Conservation (phyloP, 805 yeast genomes). For the Saturnispora dispora region DNA sequence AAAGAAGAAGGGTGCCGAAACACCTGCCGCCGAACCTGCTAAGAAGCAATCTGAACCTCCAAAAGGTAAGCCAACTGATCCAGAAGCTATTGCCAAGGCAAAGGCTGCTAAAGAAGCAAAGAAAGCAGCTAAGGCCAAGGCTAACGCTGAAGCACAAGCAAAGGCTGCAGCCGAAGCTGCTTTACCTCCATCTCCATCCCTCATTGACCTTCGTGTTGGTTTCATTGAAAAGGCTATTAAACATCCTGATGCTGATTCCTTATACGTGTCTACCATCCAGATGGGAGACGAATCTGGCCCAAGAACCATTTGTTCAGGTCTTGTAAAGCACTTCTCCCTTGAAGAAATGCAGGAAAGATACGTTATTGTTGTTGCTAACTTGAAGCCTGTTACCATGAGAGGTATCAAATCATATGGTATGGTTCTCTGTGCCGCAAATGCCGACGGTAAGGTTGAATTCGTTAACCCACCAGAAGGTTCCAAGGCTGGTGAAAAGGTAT, state of each 20-base stretch:
- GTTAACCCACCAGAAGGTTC: constrained; percentile 91
- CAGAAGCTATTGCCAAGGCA: constrained; percentile 25
- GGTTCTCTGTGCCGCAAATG: constrained; percentile 86
- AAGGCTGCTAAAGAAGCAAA: constrained; percentile 33
- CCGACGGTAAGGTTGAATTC: constrained; percentile 72
- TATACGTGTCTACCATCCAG: constrained; percentile 93
- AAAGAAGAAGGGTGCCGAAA: constrained; percentile 25
- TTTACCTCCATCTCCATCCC: constrained; percentile 68
- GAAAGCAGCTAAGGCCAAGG: constrained; percentile 43
- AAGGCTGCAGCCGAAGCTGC: constrained; percentile 47
- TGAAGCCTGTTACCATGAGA: constrained; percentile 97
- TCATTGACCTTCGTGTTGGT: constrained; percentile 91
- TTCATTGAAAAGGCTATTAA: constrained; percentile 92
- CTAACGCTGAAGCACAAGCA: constrained; percentile 44
- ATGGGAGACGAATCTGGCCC: constrained; percentile 97
- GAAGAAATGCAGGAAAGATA: constrained; percentile 94
- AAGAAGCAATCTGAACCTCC: constrained; percentile 11
- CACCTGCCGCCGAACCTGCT: constrained; percentile 12
- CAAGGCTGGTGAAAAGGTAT: constrained; percentile 91
- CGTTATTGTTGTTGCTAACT: constrained; percentile 87
- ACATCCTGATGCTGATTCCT: constrained; percentile 96
- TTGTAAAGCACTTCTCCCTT: constrained; percentile 78
- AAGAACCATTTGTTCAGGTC: constrained; percentile 95
- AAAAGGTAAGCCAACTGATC: constrained; percentile 22
- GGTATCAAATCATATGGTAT: constrained; percentile 92